These are phyloP conservation scores for Zhuliangozyma parablackwelliae DNA, from an alignment of 1,139 yeast genomes.

Conservation along the genomic window DNA sequence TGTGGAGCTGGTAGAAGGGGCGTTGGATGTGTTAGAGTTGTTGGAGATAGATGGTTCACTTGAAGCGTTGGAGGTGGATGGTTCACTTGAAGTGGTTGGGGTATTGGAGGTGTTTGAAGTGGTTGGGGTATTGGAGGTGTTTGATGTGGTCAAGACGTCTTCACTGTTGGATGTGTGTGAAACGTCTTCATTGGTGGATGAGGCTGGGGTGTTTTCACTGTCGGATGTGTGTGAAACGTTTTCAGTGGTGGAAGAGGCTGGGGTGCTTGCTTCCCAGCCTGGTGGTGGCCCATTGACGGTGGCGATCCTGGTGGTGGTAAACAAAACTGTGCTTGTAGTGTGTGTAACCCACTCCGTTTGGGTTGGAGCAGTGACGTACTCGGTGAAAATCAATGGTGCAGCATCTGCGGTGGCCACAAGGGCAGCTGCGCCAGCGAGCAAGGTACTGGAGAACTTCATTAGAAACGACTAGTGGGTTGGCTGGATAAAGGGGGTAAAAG, in stretches of 20 bases:
- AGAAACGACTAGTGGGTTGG: too few relatives aligned
- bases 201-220: too few relatives aligned
- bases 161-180: constrained; percentile 16
- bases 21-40: too few relatives aligned
- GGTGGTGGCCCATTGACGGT: constrained; percentile 11
- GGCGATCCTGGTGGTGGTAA: constrained; percentile 6
- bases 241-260: too few relatives aligned
- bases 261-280: constrained; percentile 1
- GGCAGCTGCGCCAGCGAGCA: constrained; percentile 2
- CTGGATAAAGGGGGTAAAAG: background rate
- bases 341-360: constrained; percentile 17
- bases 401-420: constrained; percentile 12
- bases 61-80: too few relatives aligned
- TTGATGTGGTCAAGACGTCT: constrained; percentile 11
- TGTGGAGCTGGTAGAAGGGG: background rate
- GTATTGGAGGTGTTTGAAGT: constrained; percentile 4
- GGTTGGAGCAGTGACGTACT: constrained; percentile 21
- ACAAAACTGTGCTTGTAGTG: constrained; percentile 16
- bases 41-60: too few relatives aligned
- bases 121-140: constrained; percentile 5
- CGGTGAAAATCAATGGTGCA: constrained; percentile 18
- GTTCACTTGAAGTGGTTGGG: too few relatives aligned
- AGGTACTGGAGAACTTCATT: constrained; percentile 4
- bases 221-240: too few relatives aligned
- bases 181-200: background rate